phyloP scores from a whole-genome alignment of 805 yeast genomes.

The Naumovozyma dairenensis region DNA sequence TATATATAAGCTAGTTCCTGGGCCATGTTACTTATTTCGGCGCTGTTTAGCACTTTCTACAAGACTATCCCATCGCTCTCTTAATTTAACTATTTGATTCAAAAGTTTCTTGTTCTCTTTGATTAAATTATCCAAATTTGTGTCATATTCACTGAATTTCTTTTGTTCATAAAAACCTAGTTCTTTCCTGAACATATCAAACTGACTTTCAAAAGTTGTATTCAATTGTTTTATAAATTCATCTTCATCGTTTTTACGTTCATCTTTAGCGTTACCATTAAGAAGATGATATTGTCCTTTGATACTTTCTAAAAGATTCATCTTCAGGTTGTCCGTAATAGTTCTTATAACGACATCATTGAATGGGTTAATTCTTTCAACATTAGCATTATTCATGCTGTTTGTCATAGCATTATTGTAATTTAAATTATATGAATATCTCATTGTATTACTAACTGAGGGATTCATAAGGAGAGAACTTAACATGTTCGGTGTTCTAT shows the following conservation, averaged over 20 bases:
- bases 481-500: slow-evolving; percentile 16
- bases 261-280: background rate
- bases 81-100: slow-evolving; percentile 41
- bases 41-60: slow-evolving; percentile 55
- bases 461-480: slow-evolving; percentile 8
- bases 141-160: slow-evolving; percentile 28
- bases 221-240: slow-evolving; percentile 1
- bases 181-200: slow-evolving; percentile 29
- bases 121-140: slow-evolving; percentile 28
- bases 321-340: slow-evolving; percentile 15
- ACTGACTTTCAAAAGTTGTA: slow-evolving; percentile 1
- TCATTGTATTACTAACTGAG: slow-evolving; percentile 6
- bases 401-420: too few relatives aligned
- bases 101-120: slow-evolving; percentile 39
- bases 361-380: slow-evolving; percentile 3
- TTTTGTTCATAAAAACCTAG: slow-evolving; percentile 31
- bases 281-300: too few relatives aligned
- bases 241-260: background rate
- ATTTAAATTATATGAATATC: too few relatives aligned
- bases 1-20: too few relatives aligned
- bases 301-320: slow-evolving; percentile 8
- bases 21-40: slow-evolving; percentile 29
- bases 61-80: slow-evolving; percentile 55
- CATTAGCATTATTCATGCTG: too few relatives aligned
- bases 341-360: slow-evolving; percentile 14